Conservation (phyloP, 2,329 filamentous ascomycete species). For the Penicillium sp. region DNA sequence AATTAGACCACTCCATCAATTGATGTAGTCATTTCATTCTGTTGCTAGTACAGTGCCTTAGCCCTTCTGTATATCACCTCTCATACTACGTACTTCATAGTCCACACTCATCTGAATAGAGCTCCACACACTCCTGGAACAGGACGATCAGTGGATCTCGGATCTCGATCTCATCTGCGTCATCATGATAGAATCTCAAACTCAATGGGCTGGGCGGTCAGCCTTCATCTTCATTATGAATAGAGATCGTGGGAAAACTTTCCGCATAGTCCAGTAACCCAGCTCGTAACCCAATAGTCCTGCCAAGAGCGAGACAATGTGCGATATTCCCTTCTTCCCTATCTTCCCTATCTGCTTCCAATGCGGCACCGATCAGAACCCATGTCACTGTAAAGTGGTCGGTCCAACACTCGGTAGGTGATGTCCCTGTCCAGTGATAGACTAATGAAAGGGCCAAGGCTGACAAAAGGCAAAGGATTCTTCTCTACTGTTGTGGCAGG, state of each 20-base stretch:
- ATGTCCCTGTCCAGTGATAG: not conserved
- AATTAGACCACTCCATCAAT: not conserved
- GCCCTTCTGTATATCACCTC: not conserved
- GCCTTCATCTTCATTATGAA: not conserved
- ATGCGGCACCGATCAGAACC: slow-evolving; percentile 55
- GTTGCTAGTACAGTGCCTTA: not conserved
- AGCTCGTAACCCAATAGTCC: not conserved
- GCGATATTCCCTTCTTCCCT: slow-evolving; percentile 42
- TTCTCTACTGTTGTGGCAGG: slow-evolving; percentile 48
- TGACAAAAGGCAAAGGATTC: slow-evolving; percentile 35
- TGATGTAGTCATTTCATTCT: not conserved
- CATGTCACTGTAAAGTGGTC: slow-evolving; percentile 55
- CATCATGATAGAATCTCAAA: slow-evolving; percentile 24
- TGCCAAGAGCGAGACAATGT: slow-evolving; percentile 28
- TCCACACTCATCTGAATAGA: no score
- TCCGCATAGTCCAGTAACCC: not conserved
- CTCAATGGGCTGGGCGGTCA: slow-evolving; percentile 6
- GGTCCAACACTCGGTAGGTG: slow-evolving; percentile 52
- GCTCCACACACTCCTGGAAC: slow-evolving; percentile 1
- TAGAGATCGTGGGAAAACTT: not conserved
- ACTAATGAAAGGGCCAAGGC: not conserved
- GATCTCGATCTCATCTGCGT: slow-evolving; percentile 22
- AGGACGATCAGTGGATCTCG: slow-evolving; percentile 15
- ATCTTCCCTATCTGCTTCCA: slow-evolving; percentile 54
- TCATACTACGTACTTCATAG: not conserved